Base-by-base conservation (phyloP, 2,329 filamentous ascomycete species). In the Beauveria bassiana region DNA sequence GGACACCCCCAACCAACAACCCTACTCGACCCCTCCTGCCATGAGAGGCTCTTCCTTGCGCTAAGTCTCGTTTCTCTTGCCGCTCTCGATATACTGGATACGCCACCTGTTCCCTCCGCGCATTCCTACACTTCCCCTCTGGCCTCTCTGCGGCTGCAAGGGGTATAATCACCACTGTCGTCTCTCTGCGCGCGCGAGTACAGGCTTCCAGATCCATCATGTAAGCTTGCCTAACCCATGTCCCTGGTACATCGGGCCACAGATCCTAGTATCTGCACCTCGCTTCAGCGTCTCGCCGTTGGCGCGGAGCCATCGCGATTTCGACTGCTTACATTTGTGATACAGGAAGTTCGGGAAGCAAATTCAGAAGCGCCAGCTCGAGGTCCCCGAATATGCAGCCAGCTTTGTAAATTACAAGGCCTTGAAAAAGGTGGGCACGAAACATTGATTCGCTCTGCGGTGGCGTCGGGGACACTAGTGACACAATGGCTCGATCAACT, bases 351-450 rank as follows among this genome's bases (percentile, higher is more conserved):
- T 99, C 81, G 95, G 95, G 76, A 99, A 99, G 82, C 91, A 97
- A 75, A 96, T 99, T 68, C 95, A 98, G 81, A 96, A 96, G 81
- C 89, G 93, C 74, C 95, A 99, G 83, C 90, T 99, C 71, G 95
- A 99, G 75, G 93, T 99, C 64, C 95, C 95, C 64, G 95, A 99
- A 84, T 99, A 99, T 88, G 93, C 95, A 65, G 92, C 93, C 66
- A 97, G 93, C 77, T 99, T 99, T 74, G 93, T 98, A 69, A 97
- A 99, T 78, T 99, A 99, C 81, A 99, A 99, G 79, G 93, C 92
- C 64, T 82, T 99, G 69, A 99, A 99, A 78, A 98, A 98, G 91
- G 95, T 96, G 73, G 65, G 77, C 50, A 65, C 60, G 51, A 64
- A 38, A 56, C 65, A 47, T 3, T 5, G 14, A 10, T 3, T 6